Base-by-base conservation (phyloP, 805 yeast genomes). In the Candida easanensis region DNA sequence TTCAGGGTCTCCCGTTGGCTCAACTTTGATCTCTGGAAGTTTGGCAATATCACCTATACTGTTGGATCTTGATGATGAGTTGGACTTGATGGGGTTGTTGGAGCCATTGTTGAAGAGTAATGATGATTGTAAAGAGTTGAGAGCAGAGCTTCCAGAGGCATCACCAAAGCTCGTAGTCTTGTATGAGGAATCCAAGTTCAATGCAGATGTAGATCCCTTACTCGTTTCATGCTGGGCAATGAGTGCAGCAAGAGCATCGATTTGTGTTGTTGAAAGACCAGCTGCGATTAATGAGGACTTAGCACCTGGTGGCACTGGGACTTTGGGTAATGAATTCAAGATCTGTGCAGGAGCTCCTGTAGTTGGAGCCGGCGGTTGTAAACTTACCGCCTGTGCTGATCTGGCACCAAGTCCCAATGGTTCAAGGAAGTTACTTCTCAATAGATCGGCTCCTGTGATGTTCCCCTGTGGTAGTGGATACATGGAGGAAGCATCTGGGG, bases 281-380 rank as follows among this genome's bases (percentile, higher is more conserved):
- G 82, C 88, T 6, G 78, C 75, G 6, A 73, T 73, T 35, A 85
- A 61, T 1, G 88, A 76, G 17, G 70, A 63, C 49, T 78, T 76
- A 2, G 90, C 91, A 10, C 88, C 88, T 5, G 79, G 79, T 1
- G 93, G 93, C 4, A 85, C 87, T 0, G 76, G 74, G 14, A 81
- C 78, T 50, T 76, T 74, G 14, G 89, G 88, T 25, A 80, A 55
- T 33, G 65, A 60, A 1, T 74, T 61, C 4, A 73, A 53, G 17
- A 71, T 56, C 26, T 70, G 62, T 28, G 64, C 41, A 5, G 69
- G 62, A 17, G 64, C 63, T 2, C 34, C 59, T 44, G 27, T 33
- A 14, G 37, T 48, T 32, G 42, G 43, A 16, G 32, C 11, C 21
- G 26, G 27, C 15, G 13, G 35, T n/a, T 20, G 25, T 22, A 22